phyloP scores from a whole-genome alignment of 805 yeast genomes.

The Groenewaldozyma salmanticensis region DNA sequence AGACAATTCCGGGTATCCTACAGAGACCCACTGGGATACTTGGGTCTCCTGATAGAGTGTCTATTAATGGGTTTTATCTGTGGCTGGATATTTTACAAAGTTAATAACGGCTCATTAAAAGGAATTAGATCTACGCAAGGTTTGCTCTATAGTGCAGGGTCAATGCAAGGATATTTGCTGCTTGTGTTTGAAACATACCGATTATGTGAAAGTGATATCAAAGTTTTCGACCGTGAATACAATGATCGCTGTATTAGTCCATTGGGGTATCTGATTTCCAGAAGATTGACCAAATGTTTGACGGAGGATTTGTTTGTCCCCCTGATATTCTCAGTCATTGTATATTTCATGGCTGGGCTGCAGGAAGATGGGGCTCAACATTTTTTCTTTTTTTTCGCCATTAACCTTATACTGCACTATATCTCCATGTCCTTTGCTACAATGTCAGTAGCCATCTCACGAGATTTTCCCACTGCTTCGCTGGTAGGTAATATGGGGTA shows the following conservation, averaged over 20 bases:
- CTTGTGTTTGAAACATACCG: slow-evolving; percentile 51
- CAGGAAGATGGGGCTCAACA: slow-evolving; percentile 30
- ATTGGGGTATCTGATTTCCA: slow-evolving; percentile 53
- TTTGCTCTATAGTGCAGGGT: slow-evolving; percentile 42
- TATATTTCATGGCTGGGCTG: slow-evolving; percentile 74
- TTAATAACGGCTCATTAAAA: slow-evolving; percentile 40
- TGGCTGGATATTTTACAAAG: slow-evolving; percentile 72
- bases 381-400: slow-evolving; percentile 56
- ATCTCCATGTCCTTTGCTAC: slow-evolving; percentile 48
- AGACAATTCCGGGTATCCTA: slow-evolving; percentile 38
- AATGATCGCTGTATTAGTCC: slow-evolving; percentile 60
- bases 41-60: slow-evolving; percentile 38
- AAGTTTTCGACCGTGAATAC: slow-evolving; percentile 55
- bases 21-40: slow-evolving; percentile 43
- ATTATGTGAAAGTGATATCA: slow-evolving; percentile 44
- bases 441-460: slow-evolving; percentile 41
- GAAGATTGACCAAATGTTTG: slow-evolving; percentile 55
- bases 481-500: slow-evolving; percentile 53
- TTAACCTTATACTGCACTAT: slow-evolving; percentile 46
- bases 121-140: slow-evolving; percentile 57
- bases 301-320: slow-evolving; percentile 63
- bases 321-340: slow-evolving; percentile 44
- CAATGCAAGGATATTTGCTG: slow-evolving; percentile 47
- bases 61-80: slow-evolving; percentile 46
- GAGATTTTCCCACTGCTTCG: slow-evolving; percentile 55